Conservation (phyloP, 768 basidiomycete genomes). For the Psilocybe sp. region DNA sequence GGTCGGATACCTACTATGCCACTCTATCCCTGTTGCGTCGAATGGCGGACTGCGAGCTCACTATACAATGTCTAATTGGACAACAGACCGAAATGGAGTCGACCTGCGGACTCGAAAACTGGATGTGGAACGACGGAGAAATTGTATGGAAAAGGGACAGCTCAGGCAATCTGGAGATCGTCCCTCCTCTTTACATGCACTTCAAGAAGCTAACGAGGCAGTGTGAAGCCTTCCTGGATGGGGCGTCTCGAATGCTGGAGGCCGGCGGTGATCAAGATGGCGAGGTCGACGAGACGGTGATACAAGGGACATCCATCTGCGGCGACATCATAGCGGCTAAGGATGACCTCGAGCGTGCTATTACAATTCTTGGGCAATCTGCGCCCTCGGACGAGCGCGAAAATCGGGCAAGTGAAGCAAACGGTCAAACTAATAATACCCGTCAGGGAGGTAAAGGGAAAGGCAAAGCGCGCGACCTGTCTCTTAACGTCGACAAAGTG, state of each 20-base stretch:
- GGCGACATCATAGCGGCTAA: constrained; percentile 50
- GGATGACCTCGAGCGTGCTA: constrained; percentile 47
- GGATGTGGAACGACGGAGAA: constrained; percentile 45
- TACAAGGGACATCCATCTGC: constrained; percentile 44
- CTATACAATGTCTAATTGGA: constrained; percentile 40
- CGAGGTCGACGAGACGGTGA: constrained; percentile 36
- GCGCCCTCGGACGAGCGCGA: constrained; percentile 11
- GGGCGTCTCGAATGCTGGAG: constrained; percentile 40
- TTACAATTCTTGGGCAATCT: constrained; percentile 34
- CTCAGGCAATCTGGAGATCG: constrained; percentile 27
- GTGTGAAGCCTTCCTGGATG: constrained; percentile 45
- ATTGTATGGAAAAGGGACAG: constrained; percentile 36
- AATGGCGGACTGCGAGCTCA: constrained; percentile 51
- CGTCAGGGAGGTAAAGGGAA: constrained; percentile 21
- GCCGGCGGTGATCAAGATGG: constrained; percentile 19
- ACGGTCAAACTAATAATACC: constrained; percentile 13
- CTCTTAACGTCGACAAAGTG: constrained; percentile 33
- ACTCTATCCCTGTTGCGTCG: constrained; percentile 45
- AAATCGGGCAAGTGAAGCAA: constrained; percentile 6
- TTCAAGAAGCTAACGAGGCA: constrained; percentile 54
- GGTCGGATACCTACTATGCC: constrained; percentile 44
- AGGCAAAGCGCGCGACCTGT: constrained; percentile 24
- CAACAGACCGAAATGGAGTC: constrained; percentile 34
- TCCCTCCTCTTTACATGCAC: constrained; percentile 42
- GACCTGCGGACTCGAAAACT: constrained; percentile 41